A percentile compares a stretch with the other conserved stretches of the same genome.
Evolutionary conservation across 495 filamentous ascomycete genomes (phyloP).

Genomic region (Penicillium macrosclerotiorum): DNA sequence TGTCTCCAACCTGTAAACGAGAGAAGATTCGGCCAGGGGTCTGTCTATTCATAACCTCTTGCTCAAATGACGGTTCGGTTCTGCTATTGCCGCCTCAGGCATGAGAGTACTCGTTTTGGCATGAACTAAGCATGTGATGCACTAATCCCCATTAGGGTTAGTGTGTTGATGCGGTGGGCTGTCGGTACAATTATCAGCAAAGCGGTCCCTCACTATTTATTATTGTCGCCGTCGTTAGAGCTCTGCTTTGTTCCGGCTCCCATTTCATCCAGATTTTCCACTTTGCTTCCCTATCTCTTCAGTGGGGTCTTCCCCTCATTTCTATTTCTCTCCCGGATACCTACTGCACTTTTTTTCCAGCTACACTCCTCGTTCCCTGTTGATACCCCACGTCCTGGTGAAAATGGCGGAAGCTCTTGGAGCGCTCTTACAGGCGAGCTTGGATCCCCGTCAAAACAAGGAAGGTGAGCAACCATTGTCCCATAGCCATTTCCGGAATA

Average conservation of each 20-base stretch:
- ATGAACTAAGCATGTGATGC: conserved; percentile 19
- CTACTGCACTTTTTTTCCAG: conserved; percentile 3
- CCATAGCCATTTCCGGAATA: too few species aligned
- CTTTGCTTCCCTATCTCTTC: background rate
- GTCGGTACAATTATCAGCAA: conserved; percentile 21
- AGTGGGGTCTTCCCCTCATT: background rate
- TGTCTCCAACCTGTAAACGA: too few species aligned
- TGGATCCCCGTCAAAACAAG: conserved; percentile 81
- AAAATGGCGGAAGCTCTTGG: conserved; percentile 76
- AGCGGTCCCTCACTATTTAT: conserved; percentile 23
- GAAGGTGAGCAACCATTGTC: conserved; percentile 60
- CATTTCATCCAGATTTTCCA: conserved; percentile 3
- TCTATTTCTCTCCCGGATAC: background rate
- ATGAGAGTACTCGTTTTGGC: background rate
- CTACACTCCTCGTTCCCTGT: conserved; percentile 16
- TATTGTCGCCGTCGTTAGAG: conserved; percentile 20
- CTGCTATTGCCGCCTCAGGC: background rate
- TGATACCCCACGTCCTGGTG: conserved; percentile 32
- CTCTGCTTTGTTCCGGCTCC: conserved; percentile 9
- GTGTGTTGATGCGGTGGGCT: conserved; percentile 28
- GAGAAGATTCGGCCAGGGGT: too few species aligned
- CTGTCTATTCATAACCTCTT: too few species aligned
- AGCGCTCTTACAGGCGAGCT: conserved; percentile 75
- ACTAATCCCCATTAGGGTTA: conserved; percentile 17
- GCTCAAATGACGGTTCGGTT: background rate